phyloP scores from a whole-genome alignment of 2,329 filamentous ascomycete species.

The Tolypocladium endophyticum region DNA sequence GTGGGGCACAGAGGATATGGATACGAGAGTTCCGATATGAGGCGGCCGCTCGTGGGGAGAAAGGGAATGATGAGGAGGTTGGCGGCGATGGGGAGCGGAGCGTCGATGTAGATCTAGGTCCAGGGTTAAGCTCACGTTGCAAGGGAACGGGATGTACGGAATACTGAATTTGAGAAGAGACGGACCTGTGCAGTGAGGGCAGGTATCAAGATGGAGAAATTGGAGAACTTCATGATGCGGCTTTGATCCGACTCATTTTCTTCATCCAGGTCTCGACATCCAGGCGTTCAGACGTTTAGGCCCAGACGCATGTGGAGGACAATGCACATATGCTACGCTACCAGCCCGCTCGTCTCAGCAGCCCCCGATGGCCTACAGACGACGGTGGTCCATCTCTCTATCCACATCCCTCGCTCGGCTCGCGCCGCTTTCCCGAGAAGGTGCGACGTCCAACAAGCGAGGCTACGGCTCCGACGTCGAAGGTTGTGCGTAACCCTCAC shows the following conservation, averaged over 20 bases:
- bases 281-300: neutral
- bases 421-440: neutral
- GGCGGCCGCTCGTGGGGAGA: slow-evolving; percentile 15
- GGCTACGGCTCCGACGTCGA: neutral
- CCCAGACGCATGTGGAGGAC: neutral
- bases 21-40: slow-evolving; percentile 25
- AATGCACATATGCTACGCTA: neutral
- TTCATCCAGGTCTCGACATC: neutral
- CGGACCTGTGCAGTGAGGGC: neutral
- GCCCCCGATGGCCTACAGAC: neutral
- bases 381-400: neutral
- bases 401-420: neutral
- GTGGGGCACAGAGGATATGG: slow-evolving; percentile 22
- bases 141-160: neutral
- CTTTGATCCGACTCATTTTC: neutral
- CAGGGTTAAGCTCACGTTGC: neutral
- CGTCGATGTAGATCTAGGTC: slow-evolving; percentile 13
- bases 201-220: neutral
- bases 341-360: neutral
- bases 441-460: neutral
- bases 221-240: neutral
- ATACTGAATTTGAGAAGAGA: neutral
- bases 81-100: slow-evolving; percentile 18
- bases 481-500: neutral
- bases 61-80: slow-evolving; percentile 23